Evolutionary conservation across 2,329 filamentous ascomycete genomes (phyloP).

Genomic region (Pseudogymnoascus destructans): DNA sequence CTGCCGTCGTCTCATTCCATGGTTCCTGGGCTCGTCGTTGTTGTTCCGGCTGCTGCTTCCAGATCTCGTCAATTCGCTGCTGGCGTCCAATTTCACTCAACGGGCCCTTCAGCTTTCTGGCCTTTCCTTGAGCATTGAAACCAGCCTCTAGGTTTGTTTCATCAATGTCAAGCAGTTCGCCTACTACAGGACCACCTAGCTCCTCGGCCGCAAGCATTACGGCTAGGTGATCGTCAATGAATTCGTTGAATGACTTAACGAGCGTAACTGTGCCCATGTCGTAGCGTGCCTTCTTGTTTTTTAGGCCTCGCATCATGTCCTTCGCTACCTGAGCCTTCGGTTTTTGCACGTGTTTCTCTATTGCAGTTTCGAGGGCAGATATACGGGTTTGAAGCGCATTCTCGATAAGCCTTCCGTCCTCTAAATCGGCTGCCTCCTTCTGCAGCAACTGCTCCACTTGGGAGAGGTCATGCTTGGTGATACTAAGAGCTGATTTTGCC

Average conservation of each 20-base stretch:
- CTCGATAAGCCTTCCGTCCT: constrained; percentile 43
- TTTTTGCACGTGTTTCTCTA: constrained; percentile 43
- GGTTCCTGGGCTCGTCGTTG: constrained; percentile 15
- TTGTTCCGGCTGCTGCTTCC: constrained; percentile 27
- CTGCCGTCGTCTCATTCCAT: constrained; percentile 27
- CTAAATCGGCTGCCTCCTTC: constrained; percentile 36
- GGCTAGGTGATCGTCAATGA: constrained; percentile 59
- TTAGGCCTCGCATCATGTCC: constrained; percentile 49
- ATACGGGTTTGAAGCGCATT: constrained; percentile 45
- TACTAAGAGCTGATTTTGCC: constrained; percentile 44
- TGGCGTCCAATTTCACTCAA: constrained; percentile 40
- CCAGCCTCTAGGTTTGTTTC: constrained; percentile 44
- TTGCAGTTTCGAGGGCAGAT: constrained; percentile 41
- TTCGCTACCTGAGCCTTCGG: constrained; percentile 47
- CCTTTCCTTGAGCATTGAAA: constrained; percentile 46
- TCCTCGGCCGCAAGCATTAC: constrained; percentile 72
- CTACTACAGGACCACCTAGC: constrained; percentile 69
- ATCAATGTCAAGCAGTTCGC: constrained; percentile 55
- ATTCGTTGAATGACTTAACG: constrained; percentile 50
- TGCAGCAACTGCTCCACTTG: constrained; percentile 36
- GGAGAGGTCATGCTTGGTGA: constrained; percentile 32
- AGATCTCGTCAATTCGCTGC: constrained; percentile 50
- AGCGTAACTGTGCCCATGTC: constrained; percentile 47
- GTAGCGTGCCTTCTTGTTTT: constrained; percentile 44
- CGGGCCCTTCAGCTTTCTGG: constrained; percentile 34